Percentiles rank a stretch among this genome's conserved stretches.
Evolutionary conservation across 305 asterid genomes (phyloP).

Genomic region (Fraxinus platypoda): DNA sequence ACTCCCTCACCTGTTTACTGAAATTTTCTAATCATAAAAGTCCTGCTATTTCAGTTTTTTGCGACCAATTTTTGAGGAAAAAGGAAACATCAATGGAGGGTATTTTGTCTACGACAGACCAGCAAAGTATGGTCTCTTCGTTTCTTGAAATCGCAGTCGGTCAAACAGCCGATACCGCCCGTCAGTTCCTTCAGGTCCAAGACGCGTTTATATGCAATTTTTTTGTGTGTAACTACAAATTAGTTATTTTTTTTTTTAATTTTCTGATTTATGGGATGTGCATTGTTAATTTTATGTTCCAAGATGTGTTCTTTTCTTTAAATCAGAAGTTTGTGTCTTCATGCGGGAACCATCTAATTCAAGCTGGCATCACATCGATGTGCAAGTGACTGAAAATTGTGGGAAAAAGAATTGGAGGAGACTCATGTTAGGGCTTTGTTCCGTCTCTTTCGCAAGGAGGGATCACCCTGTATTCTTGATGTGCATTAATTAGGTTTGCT

Average conservation of each 20-base stretch:
- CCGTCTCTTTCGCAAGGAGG: neutral
- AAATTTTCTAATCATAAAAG: neutral
- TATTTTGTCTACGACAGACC: conserved; percentile 44
- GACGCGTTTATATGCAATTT: neutral
- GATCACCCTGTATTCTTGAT: neutral
- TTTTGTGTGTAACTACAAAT: neutral
- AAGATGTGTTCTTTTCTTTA: conserved; percentile 1
- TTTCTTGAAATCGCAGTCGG: conserved; percentile 91
- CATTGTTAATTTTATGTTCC: neutral
- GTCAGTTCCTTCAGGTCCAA: conserved; percentile 79
- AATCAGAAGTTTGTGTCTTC: neutral
- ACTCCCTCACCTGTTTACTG: neutral
- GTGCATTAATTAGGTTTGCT: neutral
- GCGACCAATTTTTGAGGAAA: neutral
- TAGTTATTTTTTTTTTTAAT: neutral
- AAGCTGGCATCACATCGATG: neutral
- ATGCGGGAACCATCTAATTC: neutral
- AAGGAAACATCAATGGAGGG: conserved; percentile 38
- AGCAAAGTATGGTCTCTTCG: conserved; percentile 63
- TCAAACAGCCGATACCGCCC: conserved; percentile 76
- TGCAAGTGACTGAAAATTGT: neutral
- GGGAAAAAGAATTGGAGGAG: neutral
- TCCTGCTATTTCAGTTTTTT: neutral
- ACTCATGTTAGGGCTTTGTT: neutral
- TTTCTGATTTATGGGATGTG: conserved; percentile 12